A percentile compares a stretch with the other conserved stretches of the same genome.
phyloP scores from a whole-genome alignment of 495 filamentous ascomycete genomes.

The Evernia prunastri region DNA sequence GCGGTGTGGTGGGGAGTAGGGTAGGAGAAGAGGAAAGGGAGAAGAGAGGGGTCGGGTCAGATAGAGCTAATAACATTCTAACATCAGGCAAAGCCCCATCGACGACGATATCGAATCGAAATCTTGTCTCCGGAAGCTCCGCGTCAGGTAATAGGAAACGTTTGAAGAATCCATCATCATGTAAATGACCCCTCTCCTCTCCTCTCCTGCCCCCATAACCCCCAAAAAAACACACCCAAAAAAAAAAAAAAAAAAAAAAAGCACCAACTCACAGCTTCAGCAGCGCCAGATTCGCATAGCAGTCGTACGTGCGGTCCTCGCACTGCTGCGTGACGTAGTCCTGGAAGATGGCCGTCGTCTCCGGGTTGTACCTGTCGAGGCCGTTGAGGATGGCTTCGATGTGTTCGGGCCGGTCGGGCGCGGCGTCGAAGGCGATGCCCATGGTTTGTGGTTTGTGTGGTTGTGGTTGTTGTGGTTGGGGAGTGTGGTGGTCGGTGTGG shows the following conservation, averaged over 20 bases:
- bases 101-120: conserved; percentile 46
- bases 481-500: not conserved
- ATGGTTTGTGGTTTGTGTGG: no score
- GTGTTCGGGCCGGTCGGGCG: conserved; percentile 68
- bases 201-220: not conserved
- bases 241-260: not conserved
- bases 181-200: not conserved
- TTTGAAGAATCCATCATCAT: conserved; percentile 62
- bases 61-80: conserved; percentile 53
- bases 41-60: conserved; percentile 39
- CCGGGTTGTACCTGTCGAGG: conserved; percentile 97
- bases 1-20: not conserved
- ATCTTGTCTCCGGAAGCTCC: conserved; percentile 32
- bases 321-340: conserved; percentile 93
- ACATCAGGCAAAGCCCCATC: conserved; percentile 44
- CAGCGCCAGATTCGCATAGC: conserved; percentile 90
- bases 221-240: not conserved
- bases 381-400: conserved; percentile 89
- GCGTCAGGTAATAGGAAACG: conserved; percentile 99
- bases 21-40: not conserved
- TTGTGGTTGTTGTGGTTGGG: no score
- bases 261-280: conserved; percentile 85
- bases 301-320: conserved; percentile 88
- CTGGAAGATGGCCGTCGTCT: conserved; percentile 89
- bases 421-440: conserved; percentile 49